Evolutionary conservation across 495 filamentous ascomycete genomes (phyloP).

Genomic region (Margaritispora aquatica): DNA sequence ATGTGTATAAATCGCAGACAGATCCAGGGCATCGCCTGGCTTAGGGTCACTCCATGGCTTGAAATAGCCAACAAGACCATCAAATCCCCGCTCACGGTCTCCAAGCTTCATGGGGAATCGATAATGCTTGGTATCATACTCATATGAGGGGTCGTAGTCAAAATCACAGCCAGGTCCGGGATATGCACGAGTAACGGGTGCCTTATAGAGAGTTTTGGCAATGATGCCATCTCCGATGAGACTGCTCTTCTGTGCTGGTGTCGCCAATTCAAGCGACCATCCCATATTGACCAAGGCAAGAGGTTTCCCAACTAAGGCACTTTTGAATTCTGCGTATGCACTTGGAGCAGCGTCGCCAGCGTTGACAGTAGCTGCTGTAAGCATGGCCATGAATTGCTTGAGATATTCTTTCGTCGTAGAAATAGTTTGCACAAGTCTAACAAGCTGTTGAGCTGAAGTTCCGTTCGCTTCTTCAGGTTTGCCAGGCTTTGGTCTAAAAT

Average conservation of each 20-base stretch:
- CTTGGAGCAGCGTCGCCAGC: no score
- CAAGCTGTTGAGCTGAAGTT: no score
- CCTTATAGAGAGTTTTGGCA: no score
- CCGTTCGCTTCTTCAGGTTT: no score
- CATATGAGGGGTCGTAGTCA: background rate
- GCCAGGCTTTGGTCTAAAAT: no score
- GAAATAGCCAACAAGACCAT: background rate
- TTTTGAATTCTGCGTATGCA: background rate
- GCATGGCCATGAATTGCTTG: no score
- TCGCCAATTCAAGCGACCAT: background rate
- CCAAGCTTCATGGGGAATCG: background rate
- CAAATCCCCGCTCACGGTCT: background rate
- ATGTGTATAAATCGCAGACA: background rate
- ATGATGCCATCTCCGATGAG: no score
- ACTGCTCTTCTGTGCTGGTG: background rate
- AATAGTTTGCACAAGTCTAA: no score
- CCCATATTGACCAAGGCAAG: background rate
- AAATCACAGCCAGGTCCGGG: no score
- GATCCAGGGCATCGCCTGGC: background rate
- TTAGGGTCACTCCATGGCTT: background rate
- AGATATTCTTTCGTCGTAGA: no score
- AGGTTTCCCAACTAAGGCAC: background rate
- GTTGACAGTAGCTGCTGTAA: no score
- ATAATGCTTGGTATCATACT: background rate
- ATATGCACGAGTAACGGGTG: background rate